Conservation (phyloP, 2,329 filamentous ascomycete genomes). For the Microcyclospora tardicrescens region DNA sequence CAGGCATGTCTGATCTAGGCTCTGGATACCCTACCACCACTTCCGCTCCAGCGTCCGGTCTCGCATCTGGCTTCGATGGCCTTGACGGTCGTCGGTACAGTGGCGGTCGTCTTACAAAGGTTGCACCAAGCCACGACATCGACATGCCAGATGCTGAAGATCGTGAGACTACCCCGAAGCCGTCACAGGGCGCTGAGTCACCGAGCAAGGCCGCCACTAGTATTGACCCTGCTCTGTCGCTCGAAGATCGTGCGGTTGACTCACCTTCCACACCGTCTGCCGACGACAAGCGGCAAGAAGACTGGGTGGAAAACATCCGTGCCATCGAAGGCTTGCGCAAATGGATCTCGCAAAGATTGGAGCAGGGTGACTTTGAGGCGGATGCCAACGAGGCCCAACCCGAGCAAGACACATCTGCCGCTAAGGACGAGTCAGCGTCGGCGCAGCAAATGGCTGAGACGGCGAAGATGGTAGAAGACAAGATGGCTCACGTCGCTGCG, state of each 20-base stretch:
- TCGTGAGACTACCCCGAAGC: constrained; percentile 20
- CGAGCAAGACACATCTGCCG: neutral
- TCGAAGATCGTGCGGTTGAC: constrained; percentile 16
- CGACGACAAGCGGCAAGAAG: constrained; percentile 37
- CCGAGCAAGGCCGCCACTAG: constrained; percentile 20
- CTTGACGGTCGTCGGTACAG: constrained; percentile 50
- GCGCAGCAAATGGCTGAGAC: neutral
- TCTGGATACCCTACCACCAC: constrained; percentile 50
- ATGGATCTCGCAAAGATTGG: constrained; percentile 43
- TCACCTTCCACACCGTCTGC: constrained; percentile 17
- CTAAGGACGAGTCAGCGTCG: neutral
- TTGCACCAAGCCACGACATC: constrained; percentile 8
- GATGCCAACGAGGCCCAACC: constrained; percentile 17
- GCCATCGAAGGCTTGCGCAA: constrained; percentile 47
- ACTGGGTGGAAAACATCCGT: constrained; percentile 53
- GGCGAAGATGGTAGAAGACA: constrained; percentile 3
- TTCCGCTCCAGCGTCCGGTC: constrained; percentile 53
- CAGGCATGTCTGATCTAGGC: constrained; percentile 47
- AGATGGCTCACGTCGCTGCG: constrained; percentile 2
- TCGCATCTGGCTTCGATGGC: constrained; percentile 51
- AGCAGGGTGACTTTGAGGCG: constrained; percentile 38
- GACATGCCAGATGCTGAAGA: constrained; percentile 31
- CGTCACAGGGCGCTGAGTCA: constrained; percentile 11
- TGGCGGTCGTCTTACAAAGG: constrained; percentile 41
- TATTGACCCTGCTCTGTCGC: constrained; percentile 26